Evolutionary conservation across 352 stramenopile genomes (phyloP), one percentile per base, ranked within the genome.

Genomic region (Halophytophthora polymorphica): DNA sequence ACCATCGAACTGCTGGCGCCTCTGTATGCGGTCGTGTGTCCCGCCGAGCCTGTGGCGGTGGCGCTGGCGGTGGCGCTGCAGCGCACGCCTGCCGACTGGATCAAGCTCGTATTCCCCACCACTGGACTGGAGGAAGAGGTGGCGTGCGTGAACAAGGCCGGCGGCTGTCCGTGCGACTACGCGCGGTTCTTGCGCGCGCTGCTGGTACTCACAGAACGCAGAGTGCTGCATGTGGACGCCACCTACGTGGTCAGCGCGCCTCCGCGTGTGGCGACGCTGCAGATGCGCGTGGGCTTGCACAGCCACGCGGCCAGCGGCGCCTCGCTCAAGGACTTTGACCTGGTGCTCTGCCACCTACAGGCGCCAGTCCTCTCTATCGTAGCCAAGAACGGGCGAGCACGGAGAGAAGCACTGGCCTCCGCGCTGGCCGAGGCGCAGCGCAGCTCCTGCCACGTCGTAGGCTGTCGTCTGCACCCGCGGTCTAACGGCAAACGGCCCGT

Each of bases 361-460:
- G 45, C 71, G 13, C 50, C 53, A 1, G 61, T 67, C 15, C 62
- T 88, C 14, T 60, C 69, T 13, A 67, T 73, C 28, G 53, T 71
- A 14, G 23, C 51, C 11, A 56, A 47, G 36, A 67, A 62, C 1
- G 53, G 50, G 1, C 41, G 64, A 18, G 22, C 45, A 14, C 31
- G 39, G 39, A 46, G 56, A 22, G 38, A 71, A n/a, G 40, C 43
- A 8, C 28, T 53, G 8, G 12, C 43, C 3, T 22, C 58, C 7
- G 51, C 59, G 2, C 22, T 87, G 15, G 58, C 70, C 18, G 56
- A 59, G 2, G 77, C 73, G 6, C 64, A 45, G 42, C 51, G 55
- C 40, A 90, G 63, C 47, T 61, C 53, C 25, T 90, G 80, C 55
- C 80, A 90, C 50, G 80, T 90, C 19, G 56, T 88, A 0, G 77